A percentile compares a stretch with the other conserved stretches of the same genome.
Evolutionary conservation across 805 yeast species (phyloP).

Genomic region (Ogataea haglerorum): DNA sequence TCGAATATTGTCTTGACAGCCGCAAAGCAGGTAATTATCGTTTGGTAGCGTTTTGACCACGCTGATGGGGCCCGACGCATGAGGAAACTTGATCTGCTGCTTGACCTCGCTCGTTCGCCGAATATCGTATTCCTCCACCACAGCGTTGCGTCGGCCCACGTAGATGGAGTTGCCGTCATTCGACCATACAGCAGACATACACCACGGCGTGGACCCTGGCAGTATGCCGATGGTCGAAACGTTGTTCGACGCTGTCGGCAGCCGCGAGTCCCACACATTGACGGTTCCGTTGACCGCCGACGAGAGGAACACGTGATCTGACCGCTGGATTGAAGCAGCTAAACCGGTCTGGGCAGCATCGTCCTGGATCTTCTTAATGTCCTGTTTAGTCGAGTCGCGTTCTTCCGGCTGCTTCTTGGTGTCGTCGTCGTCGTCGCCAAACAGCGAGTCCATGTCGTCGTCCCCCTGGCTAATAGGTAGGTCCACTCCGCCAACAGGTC

Average conservation of each 20-base stretch:
- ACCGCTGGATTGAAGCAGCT: slow-evolving; percentile 23
- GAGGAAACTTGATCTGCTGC: slow-evolving; percentile 69
- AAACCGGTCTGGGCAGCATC: slow-evolving; percentile 34
- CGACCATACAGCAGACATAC: slow-evolving; percentile 87
- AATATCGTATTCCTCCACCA: slow-evolving; percentile 72
- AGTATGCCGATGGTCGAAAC: slow-evolving; percentile 42
- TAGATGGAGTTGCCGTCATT: slow-evolving; percentile 72
- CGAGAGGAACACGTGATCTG: slow-evolving; percentile 61
- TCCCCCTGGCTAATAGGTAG: slow-evolving; percentile 27
- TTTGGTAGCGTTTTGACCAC: slow-evolving; percentile 79
- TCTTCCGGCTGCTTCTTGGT: slow-evolving; percentile 36
- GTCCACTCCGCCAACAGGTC: slow-evolving; percentile 56
- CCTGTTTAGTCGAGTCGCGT: slow-evolving; percentile 11
- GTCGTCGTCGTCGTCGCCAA: slow-evolving; percentile 28
- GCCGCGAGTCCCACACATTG: slow-evolving; percentile 78
- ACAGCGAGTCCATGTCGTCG: slow-evolving; percentile 18
- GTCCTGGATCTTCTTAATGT: slow-evolving; percentile 39
- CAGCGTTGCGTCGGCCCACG: slow-evolving; percentile 86
- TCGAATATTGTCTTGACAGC: slow-evolving; percentile 86
- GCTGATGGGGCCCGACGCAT: slow-evolving; percentile 87
- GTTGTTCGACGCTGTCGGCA: slow-evolving; percentile 16
- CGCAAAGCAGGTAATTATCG: slow-evolving; percentile 74
- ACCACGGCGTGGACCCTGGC: slow-evolving; percentile 86
- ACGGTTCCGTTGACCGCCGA: slow-evolving; percentile 82
- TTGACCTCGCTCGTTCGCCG: slow-evolving; percentile 54